phyloP scores from a whole-genome alignment of 495 filamentous ascomycete species.

The Lindgomyces ingoldianus region DNA sequence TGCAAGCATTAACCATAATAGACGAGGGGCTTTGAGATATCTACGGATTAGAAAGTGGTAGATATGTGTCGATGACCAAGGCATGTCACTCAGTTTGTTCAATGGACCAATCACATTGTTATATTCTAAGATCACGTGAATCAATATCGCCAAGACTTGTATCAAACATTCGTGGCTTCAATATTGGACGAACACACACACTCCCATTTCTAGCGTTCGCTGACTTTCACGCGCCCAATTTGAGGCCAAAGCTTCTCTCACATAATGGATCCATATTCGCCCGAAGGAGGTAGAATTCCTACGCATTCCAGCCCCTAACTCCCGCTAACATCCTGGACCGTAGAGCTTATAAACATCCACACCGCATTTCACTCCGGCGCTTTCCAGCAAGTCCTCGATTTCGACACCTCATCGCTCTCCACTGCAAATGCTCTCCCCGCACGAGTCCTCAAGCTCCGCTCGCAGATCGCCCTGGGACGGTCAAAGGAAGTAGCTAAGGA shows the following conservation, averaged over 20 bases:
- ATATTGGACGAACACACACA: background rate
- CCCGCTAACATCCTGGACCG: slow-evolving; percentile 19
- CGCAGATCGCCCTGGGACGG: slow-evolving; percentile 78
- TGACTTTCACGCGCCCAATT: background rate
- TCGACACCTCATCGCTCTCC: slow-evolving; percentile 73
- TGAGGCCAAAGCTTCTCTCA: background rate
- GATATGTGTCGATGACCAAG: too few relatives aligned
- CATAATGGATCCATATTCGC: slow-evolving; percentile 78
- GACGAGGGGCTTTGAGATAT: too few relatives aligned
- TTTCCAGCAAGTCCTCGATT: slow-evolving; percentile 79
- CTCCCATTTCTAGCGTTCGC: background rate
- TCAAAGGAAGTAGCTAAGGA: slow-evolving; percentile 68
- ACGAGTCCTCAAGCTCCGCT: slow-evolving; percentile 76
- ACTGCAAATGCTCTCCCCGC: slow-evolving; percentile 73
- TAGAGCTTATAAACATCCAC: slow-evolving; percentile 93
- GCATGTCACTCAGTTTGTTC: too few relatives aligned
- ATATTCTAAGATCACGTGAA: background rate
- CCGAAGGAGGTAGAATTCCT: slow-evolving; percentile 69
- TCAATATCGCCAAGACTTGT: slow-evolving; percentile 12
- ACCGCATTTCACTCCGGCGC: slow-evolving; percentile 93
- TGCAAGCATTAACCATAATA: too few relatives aligned
- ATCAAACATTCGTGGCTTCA: slow-evolving; percentile 23
- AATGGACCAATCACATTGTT: background rate
- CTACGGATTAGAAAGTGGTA: background rate
- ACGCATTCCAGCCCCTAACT: slow-evolving; percentile 9